A percentile compares a stretch with the other conserved stretches of the same genome.
Conservation (phyloP, 768 basidiomycete species). For the Psilocybe azurescens region DNA sequence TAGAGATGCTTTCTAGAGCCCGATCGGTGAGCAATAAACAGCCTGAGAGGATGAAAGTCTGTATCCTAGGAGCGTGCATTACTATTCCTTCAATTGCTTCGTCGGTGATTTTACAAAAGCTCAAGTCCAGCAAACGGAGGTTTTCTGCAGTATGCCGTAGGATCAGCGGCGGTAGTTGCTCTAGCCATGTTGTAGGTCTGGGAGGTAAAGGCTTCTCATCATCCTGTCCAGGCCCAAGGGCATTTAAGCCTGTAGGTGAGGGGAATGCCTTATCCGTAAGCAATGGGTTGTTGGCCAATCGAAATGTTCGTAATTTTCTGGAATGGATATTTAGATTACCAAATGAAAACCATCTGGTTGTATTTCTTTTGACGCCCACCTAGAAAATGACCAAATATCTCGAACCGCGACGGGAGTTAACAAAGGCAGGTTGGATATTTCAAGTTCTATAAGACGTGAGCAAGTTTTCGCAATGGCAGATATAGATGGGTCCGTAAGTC, state of each 20-base stretch:
- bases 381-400: constrained; percentile 83
- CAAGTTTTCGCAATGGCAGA: constrained; percentile 77
- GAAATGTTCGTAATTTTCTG: constrained; percentile 75
- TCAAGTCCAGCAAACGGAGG: constrained; percentile 80
- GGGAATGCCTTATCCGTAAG: constrained; percentile 87
- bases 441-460: constrained; percentile 81
- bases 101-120: constrained; percentile 79
- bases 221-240: constrained; percentile 21
- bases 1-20: constrained; percentile 68
- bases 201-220: constrained; percentile 60
- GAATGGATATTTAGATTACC: not conserved
- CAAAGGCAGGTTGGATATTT: constrained; percentile 71
- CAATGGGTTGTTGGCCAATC: constrained; percentile 76
- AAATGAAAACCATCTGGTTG: not conserved
- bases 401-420: constrained; percentile 73
- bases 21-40: constrained; percentile 78
- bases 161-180: constrained; percentile 64
- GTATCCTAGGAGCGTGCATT: constrained; percentile 74
- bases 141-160: constrained; percentile 71
- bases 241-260: constrained; percentile 38
- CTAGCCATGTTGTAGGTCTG: constrained; percentile 63
- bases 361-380: constrained; percentile 36
- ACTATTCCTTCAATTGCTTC: constrained; percentile 77
- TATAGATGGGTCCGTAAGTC: constrained; percentile 64
- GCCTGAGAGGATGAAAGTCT: constrained; percentile 78